Base-by-base conservation (phyloP, 768 basidiomycete species). In the Pleurotus eryngii region DNA sequence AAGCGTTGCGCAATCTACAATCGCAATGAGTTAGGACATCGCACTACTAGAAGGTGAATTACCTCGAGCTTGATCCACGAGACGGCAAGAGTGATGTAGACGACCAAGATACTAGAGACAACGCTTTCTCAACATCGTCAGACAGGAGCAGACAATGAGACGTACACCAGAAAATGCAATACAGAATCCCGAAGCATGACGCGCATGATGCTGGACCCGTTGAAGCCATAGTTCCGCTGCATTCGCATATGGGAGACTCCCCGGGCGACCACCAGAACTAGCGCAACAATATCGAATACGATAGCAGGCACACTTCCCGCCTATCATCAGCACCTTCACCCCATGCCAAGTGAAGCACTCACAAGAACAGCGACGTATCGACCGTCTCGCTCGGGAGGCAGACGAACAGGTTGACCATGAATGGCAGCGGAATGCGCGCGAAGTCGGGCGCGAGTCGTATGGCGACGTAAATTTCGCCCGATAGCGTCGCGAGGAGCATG, bases 331-430 rank as follows among this genome's bases (percentile, higher is more conserved):
- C 8, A 35, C 11, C 30, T 35, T 35, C 8, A 11, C 30, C 9
- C 8, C 9, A 22, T 17, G 8, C 5, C 20, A 51, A 2, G n/a
- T 7, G 7, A 5, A 15, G 18, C 8, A 38, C 49, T 6, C 37
- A 51, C 49, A 51, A 51, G 49, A 51, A 51, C 7, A 51, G 27
- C 11, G 49, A 51, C n/a, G 49, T 51, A 38, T 51, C 49, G 4
- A 22, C 22, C 2, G 49, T 5, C 17, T 51, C 49, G n/a, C 26
- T 51, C 12, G 49, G 49, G 6, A 51, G 37, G n/a, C 49, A 51
- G 49, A 51, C 49, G 17, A 51, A 51, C 35, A 35, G 5, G 35
- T 51, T 51, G 17, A 38, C 30, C 49, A 51, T 51, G 49, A 51
- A 51, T 5, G 49, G 49, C 3, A 51, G 49, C 4, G 49, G 49